Conservation (phyloP, 192 early-diverging fungal species). For the Chytriomyces hyalinus region DNA sequence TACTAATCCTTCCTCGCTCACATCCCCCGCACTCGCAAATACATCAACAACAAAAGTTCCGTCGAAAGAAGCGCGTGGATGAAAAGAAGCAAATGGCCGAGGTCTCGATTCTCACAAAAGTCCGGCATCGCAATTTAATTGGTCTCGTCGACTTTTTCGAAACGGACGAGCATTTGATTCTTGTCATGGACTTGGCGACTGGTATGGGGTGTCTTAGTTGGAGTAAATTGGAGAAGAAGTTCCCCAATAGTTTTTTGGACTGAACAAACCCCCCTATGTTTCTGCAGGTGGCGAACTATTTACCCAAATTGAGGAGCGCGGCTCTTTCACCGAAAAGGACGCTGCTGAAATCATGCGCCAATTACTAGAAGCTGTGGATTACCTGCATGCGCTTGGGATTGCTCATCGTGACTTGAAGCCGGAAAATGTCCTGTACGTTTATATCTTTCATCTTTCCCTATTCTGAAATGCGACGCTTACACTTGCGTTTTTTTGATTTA, state of each 20-base stretch:
- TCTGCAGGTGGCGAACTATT: conserved; percentile 61
- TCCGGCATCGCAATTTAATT: conserved; percentile 54
- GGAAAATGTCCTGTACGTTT: conserved; percentile 58
- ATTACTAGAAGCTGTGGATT: conserved; percentile 54
- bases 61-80: conserved; percentile 41
- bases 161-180: conserved; percentile 42
- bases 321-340: conserved; percentile 58
- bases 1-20: not conserved
- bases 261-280: not conserved
- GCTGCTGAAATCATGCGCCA: conserved; percentile 51
- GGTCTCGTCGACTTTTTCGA: conserved; percentile 51
- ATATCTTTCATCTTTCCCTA: not conserved
- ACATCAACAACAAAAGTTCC: not conserved
- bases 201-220: conserved; percentile 23
- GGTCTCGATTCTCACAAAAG: conserved; percentile 70
- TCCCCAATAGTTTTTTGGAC: not conserved
- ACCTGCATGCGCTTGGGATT: conserved; percentile 54
- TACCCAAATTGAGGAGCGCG: conserved; percentile 57
- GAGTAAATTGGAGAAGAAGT: not conserved
- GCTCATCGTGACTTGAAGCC: conserved; percentile 62
- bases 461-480: not conserved
- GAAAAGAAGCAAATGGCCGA: conserved; percentile 69
- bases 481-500: not conserved
- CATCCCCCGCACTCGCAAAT: not conserved
- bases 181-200: conserved; percentile 58